These are phyloP conservation scores for Apophysomyces trapeziformis DNA, from an alignment of 371 early-diverging fungal genomes.

Conservation along the genomic window DNA sequence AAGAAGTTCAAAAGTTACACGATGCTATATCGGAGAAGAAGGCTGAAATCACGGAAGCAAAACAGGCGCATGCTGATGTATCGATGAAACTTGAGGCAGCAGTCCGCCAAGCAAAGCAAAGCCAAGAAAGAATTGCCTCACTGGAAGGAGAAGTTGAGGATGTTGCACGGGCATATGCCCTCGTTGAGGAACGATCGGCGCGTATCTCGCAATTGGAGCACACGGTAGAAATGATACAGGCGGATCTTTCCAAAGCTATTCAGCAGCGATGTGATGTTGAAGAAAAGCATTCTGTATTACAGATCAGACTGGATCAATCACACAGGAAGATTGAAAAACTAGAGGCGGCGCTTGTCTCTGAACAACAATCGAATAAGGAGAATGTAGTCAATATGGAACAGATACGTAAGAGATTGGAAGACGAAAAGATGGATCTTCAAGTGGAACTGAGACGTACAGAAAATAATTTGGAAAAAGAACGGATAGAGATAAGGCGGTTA, in stretches of 20 bases:
- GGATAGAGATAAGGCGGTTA: slow-evolving; percentile 4
- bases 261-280: slow-evolving; percentile 2
- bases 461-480: slow-evolving; percentile 10
- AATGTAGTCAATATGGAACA: background rate
- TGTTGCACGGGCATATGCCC: background rate
- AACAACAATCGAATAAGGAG: background rate
- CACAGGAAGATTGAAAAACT: background rate
- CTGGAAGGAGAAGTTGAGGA: slow-evolving; percentile 3
- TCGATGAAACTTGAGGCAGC: background rate
- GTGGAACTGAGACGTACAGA: slow-evolving; percentile 10
- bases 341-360: background rate
- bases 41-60: slow-evolving; percentile 4
- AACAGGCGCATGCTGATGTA: slow-evolving; percentile 2
- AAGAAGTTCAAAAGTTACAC: background rate
- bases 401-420: background rate
- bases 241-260: slow-evolving; percentile 4
- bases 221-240: slow-evolving; percentile 12
- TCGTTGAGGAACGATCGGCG: slow-evolving; percentile 5
- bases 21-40: background rate
- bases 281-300: slow-evolving; percentile 3
- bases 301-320: slow-evolving; percentile 1
- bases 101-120: slow-evolving; percentile 1
- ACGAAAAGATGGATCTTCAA: slow-evolving; percentile 4
- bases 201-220: slow-evolving; percentile 9
- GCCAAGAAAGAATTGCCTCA: background rate